These are phyloP conservation scores for Onygenales sp. DNA, from an alignment of 2,329 filamentous ascomycete species.

Conservation along the genomic window DNA sequence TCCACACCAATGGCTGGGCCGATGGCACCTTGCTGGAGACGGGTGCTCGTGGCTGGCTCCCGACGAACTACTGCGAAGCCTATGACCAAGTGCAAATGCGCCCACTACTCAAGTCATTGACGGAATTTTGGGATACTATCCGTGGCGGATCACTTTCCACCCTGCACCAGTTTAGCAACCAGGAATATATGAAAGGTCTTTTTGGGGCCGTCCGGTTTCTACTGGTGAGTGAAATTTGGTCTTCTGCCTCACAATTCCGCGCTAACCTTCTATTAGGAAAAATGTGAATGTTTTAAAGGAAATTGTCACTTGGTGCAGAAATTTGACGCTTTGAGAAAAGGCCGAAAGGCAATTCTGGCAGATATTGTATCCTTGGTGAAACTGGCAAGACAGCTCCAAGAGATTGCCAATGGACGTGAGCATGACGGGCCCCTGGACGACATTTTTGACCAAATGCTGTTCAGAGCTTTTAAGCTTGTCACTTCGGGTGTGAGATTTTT, in stretches of 20 bases:
- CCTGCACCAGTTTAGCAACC: conserved; percentile 70
- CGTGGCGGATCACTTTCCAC: conserved; percentile 68
- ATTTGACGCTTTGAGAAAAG: conserved; percentile 65
- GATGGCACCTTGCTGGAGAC: conserved; percentile 84
- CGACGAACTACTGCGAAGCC: conserved; percentile 94
- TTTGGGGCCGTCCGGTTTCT: conserved; percentile 88
- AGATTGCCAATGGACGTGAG: conserved; percentile 48
- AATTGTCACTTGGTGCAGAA: conserved; percentile 67
- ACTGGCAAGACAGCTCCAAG: conserved; percentile 75
- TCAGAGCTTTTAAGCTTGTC: conserved; percentile 91
- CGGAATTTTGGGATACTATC: conserved; percentile 87
- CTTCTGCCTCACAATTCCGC: background rate
- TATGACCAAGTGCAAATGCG: conserved; percentile 86
- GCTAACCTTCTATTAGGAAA: conserved; percentile 52
- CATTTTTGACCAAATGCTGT: conserved; percentile 82
- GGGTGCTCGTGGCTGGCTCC: conserved; percentile 85
- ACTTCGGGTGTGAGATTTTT: conserved; percentile 82
- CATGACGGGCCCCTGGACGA: conserved; percentile 31
- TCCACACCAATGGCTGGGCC: conserved; percentile 97
- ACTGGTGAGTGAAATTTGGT: conserved; percentile 51
- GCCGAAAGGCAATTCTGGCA: conserved; percentile 77
- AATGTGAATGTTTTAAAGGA: conserved; percentile 74
- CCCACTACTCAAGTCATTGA: conserved; percentile 71
- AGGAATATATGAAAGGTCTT: conserved; percentile 88
- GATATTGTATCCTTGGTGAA: conserved; percentile 87